Evolutionary conservation across 176 grass and related monocot genomes (phyloP).

Genomic region (Saccharum spontaneum): DNA sequence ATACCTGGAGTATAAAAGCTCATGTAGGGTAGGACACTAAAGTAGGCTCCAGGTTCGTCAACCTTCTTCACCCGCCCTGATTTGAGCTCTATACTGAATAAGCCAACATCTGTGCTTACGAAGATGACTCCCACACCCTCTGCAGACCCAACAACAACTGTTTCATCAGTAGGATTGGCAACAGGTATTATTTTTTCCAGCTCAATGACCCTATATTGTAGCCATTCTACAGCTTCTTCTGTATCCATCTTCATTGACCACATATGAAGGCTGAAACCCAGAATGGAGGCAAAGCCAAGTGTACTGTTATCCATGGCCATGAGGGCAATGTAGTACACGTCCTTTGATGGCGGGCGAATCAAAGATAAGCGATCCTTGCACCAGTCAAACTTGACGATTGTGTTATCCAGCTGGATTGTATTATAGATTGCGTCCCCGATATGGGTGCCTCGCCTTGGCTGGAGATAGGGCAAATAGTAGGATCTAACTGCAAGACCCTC

Average conservation of each 20-base stretch:
- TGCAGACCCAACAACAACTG: background rate
- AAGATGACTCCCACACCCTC: background rate
- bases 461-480: no score
- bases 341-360: background rate
- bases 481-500: no score
- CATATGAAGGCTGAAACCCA: background rate
- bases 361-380: background rate
- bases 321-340: background rate
- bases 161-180: background rate
- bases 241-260: background rate
- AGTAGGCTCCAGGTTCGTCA: background rate
- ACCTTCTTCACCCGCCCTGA: background rate
- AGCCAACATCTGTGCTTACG: background rate
- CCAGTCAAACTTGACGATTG: background rate
- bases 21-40: background rate
- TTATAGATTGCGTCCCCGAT: background rate
- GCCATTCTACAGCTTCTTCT: background rate
- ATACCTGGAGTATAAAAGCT: conserved; percentile 11
- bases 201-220: background rate
- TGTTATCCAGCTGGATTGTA: background rate
- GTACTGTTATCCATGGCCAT: background rate
- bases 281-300: background rate
- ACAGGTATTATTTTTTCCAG: background rate
- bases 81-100: background rate
- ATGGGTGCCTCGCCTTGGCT: no score